Evolutionary conservation across 164 flowering plant genomes (phyloP).

Genomic region (Paratinospora sagittata): DNA sequence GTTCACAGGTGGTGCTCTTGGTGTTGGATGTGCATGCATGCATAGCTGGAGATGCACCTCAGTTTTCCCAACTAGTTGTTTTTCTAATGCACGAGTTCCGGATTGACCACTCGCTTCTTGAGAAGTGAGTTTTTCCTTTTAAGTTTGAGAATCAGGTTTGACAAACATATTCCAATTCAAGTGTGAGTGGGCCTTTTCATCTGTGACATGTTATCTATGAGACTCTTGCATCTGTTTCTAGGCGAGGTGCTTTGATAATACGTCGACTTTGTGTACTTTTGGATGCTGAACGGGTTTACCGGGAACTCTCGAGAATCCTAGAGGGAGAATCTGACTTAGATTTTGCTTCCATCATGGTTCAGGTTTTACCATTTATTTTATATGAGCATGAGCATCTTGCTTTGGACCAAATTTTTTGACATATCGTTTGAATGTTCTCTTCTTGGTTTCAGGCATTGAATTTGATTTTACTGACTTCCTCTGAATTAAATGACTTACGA

Average conservation of each 20-base stretch:
- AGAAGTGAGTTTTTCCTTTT: slow-evolving; percentile 59
- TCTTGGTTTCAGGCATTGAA: slow-evolving; percentile 77
- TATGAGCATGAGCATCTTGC: background rate
- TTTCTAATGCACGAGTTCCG: slow-evolving; percentile 69
- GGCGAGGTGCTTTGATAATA: slow-evolving; percentile 94
- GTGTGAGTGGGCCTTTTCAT: background rate
- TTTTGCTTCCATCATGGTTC: slow-evolving; percentile 93
- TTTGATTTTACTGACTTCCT: slow-evolving; percentile 84
- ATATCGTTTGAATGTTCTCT: background rate
- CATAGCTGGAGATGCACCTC: slow-evolving; percentile 72
- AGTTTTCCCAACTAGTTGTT: slow-evolving; percentile 73
- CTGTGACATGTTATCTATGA: background rate
- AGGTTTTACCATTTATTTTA: slow-evolving; percentile 42
- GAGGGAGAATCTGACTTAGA: slow-evolving; percentile 81
- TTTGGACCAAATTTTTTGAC: background rate
- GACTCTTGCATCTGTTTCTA: slow-evolving; percentile 20
- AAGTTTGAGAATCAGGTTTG: background rate
- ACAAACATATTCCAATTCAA: background rate
- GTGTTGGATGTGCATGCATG: slow-evolving; percentile 96
- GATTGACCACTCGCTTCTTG: slow-evolving; percentile 66
- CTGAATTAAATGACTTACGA: slow-evolving; percentile 77
- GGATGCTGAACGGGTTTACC: slow-evolving; percentile 83
- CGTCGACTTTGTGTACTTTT: slow-evolving; percentile 89
- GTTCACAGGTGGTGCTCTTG: slow-evolving; percentile 77
- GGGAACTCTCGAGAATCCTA: slow-evolving; percentile 77